Conservation (phyloP, 2,329 filamentous ascomycete genomes). For the Fusarium odoratissimum region DNA sequence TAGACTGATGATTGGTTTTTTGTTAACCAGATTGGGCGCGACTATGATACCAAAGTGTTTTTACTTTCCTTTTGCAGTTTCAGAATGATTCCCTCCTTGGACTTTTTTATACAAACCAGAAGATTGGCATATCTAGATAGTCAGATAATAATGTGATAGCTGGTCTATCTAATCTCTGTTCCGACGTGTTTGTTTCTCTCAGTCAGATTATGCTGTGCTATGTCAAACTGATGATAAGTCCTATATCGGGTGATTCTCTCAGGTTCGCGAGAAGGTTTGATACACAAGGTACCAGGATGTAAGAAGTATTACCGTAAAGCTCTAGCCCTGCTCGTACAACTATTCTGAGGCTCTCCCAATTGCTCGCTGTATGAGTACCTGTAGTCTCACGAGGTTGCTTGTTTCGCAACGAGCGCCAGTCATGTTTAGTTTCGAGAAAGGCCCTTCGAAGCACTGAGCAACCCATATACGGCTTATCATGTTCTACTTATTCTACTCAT, state of each 20-base stretch:
- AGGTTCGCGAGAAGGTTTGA: not conserved
- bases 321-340: not conserved
- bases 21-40: slow-evolving; percentile 9
- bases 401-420: not conserved
- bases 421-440: not conserved
- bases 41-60: slow-evolving; percentile 39
- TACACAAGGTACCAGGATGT: not conserved
- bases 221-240: not conserved
- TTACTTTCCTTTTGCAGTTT: slow-evolving; percentile 17
- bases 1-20: slow-evolving; percentile 30
- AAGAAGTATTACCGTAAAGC: not conserved
- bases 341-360: not conserved
- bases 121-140: slow-evolving; percentile 13
- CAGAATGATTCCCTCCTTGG: slow-evolving; percentile 6
- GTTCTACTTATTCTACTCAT: not conserved
- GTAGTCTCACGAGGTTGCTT: not conserved
- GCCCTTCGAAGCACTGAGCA: not conserved
- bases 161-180: slow-evolving; percentile 20
- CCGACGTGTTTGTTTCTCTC: not conserved
- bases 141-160: slow-evolving; percentile 38
- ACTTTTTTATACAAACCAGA: not conserved
- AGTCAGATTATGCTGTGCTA: no score
- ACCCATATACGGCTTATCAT: not conserved
- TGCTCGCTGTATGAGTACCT: not conserved
- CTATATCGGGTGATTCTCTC: no score